Base-by-base conservation (phyloP, 1,284 basidiomycete genomes). In the Anthracocystis panici-leucophaei region DNA sequence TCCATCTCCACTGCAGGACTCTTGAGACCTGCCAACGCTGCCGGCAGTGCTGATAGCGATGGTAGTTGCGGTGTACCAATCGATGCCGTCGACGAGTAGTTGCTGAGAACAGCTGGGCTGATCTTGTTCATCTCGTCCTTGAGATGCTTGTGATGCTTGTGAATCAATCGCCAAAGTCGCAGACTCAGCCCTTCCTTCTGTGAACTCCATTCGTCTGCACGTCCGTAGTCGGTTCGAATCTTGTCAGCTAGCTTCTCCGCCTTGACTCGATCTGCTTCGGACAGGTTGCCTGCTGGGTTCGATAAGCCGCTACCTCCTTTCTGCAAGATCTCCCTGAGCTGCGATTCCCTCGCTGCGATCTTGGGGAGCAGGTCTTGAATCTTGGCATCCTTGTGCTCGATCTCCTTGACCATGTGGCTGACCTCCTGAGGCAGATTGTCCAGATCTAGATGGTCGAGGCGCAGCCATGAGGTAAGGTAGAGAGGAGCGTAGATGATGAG, bases 371-470 rank as follows among this genome's bases (percentile, higher is more conserved):
- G 50, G 11, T 83, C 82, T 67, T 84, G 81, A 16, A 80, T 72
- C 62, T 84, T 83, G 51, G 61, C 67, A 56, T 84, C 83, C 62
- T 84, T 84, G 57, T 83, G 78, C 41, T 84, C 78, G 44, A 84
- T 84, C 65, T 84, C 83, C 50, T 82, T 81, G 54, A 84, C 55
- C 48, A 82, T 70, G 51, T 84, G 82, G 11, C 64, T 72, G n/a
- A 84, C 80, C 50, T 84, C 82, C 23, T 77, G 77, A 2, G 83
- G 82, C 38, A 84, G 56, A 35, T 84, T 84, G 73, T 84, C 82
- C 9, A 84, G 60, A 18, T 71, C 46, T 48, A 14, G 4, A 29
- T 8, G 12, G 3, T n/a, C 12, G 27, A 27, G 16, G 18, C 46
- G 27, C 18, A 10, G 7, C 2, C 9, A 23, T 29, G 46, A n/a